Evolutionary conservation across 2,329 filamentous ascomycete genomes (phyloP).

Genomic region (Biscogniauxia sp.): DNA sequence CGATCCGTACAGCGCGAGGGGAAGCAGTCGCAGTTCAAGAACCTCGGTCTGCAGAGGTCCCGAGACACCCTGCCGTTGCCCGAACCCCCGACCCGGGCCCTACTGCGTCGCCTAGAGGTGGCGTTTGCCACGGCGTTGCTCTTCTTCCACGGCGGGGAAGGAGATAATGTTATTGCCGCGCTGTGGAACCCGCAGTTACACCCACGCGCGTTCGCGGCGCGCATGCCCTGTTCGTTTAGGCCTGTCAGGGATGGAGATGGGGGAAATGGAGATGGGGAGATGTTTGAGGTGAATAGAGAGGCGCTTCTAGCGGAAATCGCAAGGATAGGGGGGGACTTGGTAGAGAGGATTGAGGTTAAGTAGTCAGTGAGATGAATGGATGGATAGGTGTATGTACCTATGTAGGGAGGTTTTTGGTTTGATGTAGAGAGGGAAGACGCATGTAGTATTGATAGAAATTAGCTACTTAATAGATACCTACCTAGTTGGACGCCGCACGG

Average conservation of each 20-base stretch:
- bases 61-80: slow-evolving; percentile 44
- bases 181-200: slow-evolving; percentile 58
- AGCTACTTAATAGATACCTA: too few species aligned
- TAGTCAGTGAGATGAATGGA: neutral
- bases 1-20: slow-evolving; percentile 38
- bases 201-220: slow-evolving; percentile 65
- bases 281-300: slow-evolving; percentile 63
- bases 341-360: slow-evolving; percentile 62
- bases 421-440: neutral
- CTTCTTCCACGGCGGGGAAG: slow-evolving; percentile 70
- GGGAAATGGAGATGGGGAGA: slow-evolving; percentile 40
- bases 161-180: slow-evolving; percentile 55
- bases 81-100: slow-evolving; percentile 59
- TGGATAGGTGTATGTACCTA: too few species aligned
- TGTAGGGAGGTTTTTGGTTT: neutral
- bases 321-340: slow-evolving; percentile 63
- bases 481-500: too few species aligned
- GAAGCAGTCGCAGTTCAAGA: slow-evolving; percentile 67
- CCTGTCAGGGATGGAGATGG: slow-evolving; percentile 39
- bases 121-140: slow-evolving; percentile 69
- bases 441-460: too few species aligned
- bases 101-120: slow-evolving; percentile 65
- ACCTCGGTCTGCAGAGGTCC: slow-evolving; percentile 60
- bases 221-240: slow-evolving; percentile 65
- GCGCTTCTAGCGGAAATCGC: slow-evolving; percentile 72